phyloP scores from a whole-genome alignment of 129 eudicot species.

The Pulicaria dysenterica region DNA sequence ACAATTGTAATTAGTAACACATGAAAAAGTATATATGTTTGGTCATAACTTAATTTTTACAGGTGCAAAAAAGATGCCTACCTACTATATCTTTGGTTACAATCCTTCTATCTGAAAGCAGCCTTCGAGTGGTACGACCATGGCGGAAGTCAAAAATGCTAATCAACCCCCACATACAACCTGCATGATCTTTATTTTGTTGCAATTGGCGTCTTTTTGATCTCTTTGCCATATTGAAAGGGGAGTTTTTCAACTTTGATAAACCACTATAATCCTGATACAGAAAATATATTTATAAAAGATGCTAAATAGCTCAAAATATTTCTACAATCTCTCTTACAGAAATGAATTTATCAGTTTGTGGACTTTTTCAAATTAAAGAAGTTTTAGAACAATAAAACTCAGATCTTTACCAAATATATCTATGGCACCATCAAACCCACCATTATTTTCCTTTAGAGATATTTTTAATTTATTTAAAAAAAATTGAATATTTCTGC shows the following conservation, averaged over 20 bases:
- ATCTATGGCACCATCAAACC: background rate
- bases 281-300: slow-evolving; percentile 8
- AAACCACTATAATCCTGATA: slow-evolving; percentile 28
- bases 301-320: background rate
- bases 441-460: background rate
- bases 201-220: slow-evolving; percentile 52
- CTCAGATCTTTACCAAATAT: background rate
- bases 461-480: too few species aligned
- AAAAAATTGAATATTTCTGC: too few species aligned
- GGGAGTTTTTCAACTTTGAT: background rate
- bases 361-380: background rate
- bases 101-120: slow-evolving; percentile 62
- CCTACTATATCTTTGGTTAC: slow-evolving; percentile 44
- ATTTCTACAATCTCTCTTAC: background rate
- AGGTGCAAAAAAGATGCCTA: slow-evolving; percentile 46
- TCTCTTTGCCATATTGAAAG: slow-evolving; percentile 67
- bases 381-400: background rate
- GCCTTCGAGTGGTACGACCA: slow-evolving; percentile 60
- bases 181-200: slow-evolving; percentile 64
- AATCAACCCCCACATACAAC: slow-evolving; percentile 85
- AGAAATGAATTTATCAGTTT: background rate
- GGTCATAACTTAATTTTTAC: slow-evolving; percentile 1
- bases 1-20: slow-evolving; percentile 22
- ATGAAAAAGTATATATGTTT: background rate
- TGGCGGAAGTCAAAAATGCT: slow-evolving; percentile 78